Evolutionary conservation across 768 basidiomycete genomes (phyloP).

Genomic region (Suillus bovinus): DNA sequence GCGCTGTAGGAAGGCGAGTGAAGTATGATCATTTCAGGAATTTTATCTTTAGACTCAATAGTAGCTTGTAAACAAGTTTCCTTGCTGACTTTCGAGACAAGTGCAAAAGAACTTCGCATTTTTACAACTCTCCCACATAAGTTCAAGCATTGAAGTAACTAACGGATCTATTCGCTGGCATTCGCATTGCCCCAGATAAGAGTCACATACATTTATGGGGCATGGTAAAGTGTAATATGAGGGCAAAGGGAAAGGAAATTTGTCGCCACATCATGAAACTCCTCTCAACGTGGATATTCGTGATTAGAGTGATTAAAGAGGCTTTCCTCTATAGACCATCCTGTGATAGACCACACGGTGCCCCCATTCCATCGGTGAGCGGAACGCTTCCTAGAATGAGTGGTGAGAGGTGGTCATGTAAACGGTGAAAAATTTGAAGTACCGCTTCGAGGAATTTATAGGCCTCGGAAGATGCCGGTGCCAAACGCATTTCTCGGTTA

Average conservation of each 20-base stretch:
- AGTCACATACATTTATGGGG: neutral
- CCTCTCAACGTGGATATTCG: constrained; percentile 66
- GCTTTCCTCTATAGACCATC: constrained; percentile 57
- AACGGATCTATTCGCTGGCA: neutral
- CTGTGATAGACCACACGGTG: constrained; percentile 35
- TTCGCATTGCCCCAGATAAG: neutral
- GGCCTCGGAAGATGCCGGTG: constrained; percentile 5
- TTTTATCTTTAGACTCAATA: neutral
- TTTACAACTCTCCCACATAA: no score
- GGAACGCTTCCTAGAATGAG: constrained; percentile 57
- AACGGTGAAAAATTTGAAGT: constrained; percentile 27
- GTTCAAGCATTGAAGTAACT: neutral
- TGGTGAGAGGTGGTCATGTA: constrained; percentile 46
- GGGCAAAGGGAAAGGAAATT: neutral
- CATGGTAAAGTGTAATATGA: neutral
- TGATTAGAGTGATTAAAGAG: constrained; percentile 86
- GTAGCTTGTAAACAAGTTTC: neutral
- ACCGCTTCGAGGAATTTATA: neutral
- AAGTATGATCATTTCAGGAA: neutral
- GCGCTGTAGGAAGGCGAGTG: neutral
- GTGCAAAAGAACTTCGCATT: no score
- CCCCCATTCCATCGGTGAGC: constrained; percentile 53
- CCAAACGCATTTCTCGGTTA: no score
- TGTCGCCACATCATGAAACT: constrained; percentile 89
- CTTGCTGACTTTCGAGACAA: no score